Evolutionary conservation across 163 green algal genomes (phyloP), one percentile per base, ranked within the genome.

Genomic region (Prototheca wickerhamii): DNA sequence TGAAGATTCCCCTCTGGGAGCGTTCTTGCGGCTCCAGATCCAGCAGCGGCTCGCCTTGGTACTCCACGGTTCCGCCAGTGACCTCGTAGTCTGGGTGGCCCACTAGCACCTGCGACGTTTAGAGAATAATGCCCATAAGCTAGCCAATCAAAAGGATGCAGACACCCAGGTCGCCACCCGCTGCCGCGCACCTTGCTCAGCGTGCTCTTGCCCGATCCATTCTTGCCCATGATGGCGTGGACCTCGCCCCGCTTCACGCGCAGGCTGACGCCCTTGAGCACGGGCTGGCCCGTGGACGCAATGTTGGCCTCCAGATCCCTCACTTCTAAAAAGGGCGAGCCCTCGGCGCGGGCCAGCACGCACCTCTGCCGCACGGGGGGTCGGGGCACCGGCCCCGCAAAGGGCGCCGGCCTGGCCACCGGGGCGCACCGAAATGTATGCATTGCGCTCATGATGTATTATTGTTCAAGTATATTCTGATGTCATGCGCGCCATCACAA

Each of bases 141-240:
- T n/a, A n/a, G n/a, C n/a, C 40, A 49, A 10, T 23, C 15, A 49
- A 49, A 10, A 49, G 40, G 15, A 10, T 23, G 12, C 40, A 49
- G 15, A 15, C 40, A 49, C 15, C 40, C 40, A 49, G 40, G 40
- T 49, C 10, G 40, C 10, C 40, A 15, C 40, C 40, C 40, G 40
- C 12, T 49, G 12, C 49, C 61, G 3, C 78, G 7, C 28, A 94
- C 89, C 67, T 98, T 99, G 34, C 76, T 87, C 2, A 99, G 79
- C 31, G 93, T 99, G 64, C 72, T 89, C 76, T 99, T 99, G 55
- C 93, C 93, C 8, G 76, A 93, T 4, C 93, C 93, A 75, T 99
- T 99, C 67, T 96, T 98, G 34, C 93, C 93, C 93, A 99, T 99
- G 76, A 99, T 96, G 20, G 93, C 93, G 70, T 98, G 92, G 23